Percentiles rank a stretch among this genome's conserved stretches.
phyloP scores from a whole-genome alignment of 352 stramenopile species.

The Pythium guiyangense region DNA sequence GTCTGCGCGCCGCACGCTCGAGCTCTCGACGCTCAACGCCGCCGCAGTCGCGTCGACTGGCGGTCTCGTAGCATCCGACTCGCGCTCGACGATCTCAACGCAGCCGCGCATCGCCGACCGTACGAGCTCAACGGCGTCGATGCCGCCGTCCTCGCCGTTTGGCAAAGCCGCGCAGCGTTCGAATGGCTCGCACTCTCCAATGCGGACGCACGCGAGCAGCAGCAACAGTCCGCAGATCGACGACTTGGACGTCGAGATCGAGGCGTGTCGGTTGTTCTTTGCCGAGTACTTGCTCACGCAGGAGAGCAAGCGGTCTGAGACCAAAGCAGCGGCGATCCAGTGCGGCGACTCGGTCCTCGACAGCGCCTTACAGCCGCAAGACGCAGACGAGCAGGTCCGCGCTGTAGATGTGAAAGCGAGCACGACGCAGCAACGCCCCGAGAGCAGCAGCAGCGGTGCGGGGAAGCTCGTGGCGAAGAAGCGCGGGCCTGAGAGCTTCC shows the following conservation, averaged over 20 bases:
- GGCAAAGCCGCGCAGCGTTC: conserved; percentile 13
- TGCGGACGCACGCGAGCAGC: conserved; percentile 13
- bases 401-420: not conserved
- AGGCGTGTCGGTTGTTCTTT: conserved; percentile 87
- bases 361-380: not conserved
- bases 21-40: conserved; percentile 23
- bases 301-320: conserved; percentile 28
- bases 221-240: conserved; percentile 28
- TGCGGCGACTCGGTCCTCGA: not conserved
- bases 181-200: conserved; percentile 17
- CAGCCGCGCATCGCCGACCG: conserved; percentile 26
- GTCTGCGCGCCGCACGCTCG: conserved; percentile 34
- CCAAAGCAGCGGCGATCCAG: not conserved
- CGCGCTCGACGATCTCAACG: conserved; percentile 51
- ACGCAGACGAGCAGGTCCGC: conserved; percentile 3
- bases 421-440: not conserved
- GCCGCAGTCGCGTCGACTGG: conserved; percentile 15
- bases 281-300: conserved; percentile 70
- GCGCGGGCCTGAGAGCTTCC: conserved; percentile 26
- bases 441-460: not conserved
- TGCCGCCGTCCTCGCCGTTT: conserved; percentile 18
- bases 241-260: conserved; percentile 75
- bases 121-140: conserved; percentile 22
- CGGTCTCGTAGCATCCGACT: conserved; percentile 26
- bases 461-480: conserved; percentile 22